Evolutionary conservation across 1,139 yeast genomes (phyloP), one percentile per base, ranked within the genome.

Genomic region (Wickerhamomyces sp.): DNA sequence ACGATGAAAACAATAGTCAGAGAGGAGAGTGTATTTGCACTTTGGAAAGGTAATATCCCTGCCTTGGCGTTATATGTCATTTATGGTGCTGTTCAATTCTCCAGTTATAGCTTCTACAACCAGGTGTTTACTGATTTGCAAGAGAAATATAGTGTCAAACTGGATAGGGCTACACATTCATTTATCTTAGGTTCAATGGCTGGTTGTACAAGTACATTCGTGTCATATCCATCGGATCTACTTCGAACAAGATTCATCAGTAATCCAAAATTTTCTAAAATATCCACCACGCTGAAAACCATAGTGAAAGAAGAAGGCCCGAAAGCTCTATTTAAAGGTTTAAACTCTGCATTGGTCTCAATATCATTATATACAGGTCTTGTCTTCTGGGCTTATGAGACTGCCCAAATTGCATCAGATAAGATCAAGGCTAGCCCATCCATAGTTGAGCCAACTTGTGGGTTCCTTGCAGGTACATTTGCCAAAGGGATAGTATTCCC

Each of bases 11-110:
- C 61, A 2, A 66, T 78, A 2, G 47, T 60, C 2, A 47, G 49
- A 14, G 63, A 67, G 20, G 87, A 80, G 49, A 86, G 87, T 3
- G n/a, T 71, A 1, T 44, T 47, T 10, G 79, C 89, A 0, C 66
- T 91, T 16, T 91, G 97, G 97, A 89, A 88, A 57, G 98, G 98
- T 1, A 91, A 91, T 55, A 73, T 86, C 0, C 95, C 98, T 0
- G 98, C 97, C 0, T 89, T 87, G 46, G 59, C 78, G 28, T 72
- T 91, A 76, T 91, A 91, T 53, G 67, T 91, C 14, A 47, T 84
- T 16, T 91, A 91, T 51, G 96, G 97, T 11, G 88, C 86, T 1
- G 64, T 76, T 1, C 97, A 91, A 56, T 91, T 91, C 59, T 68
- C 91, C 1, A 64, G 87, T 2, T 87, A 82, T 54, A 66, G 86